Evolutionary conservation across 768 basidiomycete genomes (phyloP).

Genomic region (Hericium alpestre): DNA sequence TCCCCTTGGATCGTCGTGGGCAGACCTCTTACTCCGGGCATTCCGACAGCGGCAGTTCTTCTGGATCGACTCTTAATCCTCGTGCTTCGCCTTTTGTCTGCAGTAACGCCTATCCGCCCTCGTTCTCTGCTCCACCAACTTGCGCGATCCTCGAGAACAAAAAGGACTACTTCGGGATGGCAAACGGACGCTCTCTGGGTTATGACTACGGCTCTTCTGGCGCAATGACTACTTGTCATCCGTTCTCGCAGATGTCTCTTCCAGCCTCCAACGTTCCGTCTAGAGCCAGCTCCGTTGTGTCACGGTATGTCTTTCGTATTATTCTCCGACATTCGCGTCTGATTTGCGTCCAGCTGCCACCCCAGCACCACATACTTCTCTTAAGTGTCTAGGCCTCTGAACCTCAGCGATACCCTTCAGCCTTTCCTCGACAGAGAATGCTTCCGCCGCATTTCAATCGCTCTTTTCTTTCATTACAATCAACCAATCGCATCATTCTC

Average conservation of each 20-base stretch:
- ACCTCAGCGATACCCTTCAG: no score
- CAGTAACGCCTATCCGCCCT: background rate
- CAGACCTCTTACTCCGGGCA: background rate
- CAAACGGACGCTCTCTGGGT: background rate
- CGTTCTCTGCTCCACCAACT: slow-evolving; percentile 12
- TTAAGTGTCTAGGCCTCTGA: no score
- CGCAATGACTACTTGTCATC: background rate
- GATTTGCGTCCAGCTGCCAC: no score
- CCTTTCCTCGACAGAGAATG: no score
- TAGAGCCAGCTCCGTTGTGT: slow-evolving; percentile 10
- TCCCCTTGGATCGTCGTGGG: background rate
- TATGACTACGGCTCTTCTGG: background rate
- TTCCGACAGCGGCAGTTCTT: slow-evolving; percentile 7
- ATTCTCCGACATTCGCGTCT: no score
- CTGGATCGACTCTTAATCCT: slow-evolving; percentile 22
- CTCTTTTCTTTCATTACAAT: no score
- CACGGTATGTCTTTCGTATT: slow-evolving; percentile 1
- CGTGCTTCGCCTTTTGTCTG: slow-evolving; percentile 22
- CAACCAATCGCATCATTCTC: no score
- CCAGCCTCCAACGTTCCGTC: slow-evolving; percentile 9
- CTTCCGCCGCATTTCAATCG: no score
- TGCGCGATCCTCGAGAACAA: slow-evolving; percentile 2
- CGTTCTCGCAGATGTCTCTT: slow-evolving; percentile 4
- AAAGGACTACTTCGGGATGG: slow-evolving; percentile 7
- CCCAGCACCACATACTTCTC: no score